Conservation (phyloP, 2,329 filamentous ascomycete species). For the Colletotrichum camelliae region DNA sequence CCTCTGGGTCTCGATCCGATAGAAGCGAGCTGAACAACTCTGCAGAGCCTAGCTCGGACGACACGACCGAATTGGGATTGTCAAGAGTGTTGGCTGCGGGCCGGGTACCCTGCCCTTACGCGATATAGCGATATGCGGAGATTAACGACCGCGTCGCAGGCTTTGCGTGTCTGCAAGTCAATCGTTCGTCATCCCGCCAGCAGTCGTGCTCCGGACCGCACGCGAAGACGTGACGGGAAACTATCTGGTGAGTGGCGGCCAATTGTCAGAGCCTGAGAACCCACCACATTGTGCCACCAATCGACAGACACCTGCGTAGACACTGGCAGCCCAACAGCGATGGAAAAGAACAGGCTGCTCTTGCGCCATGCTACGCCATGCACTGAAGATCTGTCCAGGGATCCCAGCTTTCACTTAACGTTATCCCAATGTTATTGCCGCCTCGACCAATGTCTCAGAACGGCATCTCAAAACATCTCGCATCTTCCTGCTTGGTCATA, state of each 20-base stretch:
- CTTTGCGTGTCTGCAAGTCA: conserved; percentile 5
- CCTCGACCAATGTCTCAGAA: not conserved
- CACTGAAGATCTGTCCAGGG: conserved; percentile 3
- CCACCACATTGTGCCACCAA: not conserved
- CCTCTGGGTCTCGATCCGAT: not conserved
- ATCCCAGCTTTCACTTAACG: not conserved
- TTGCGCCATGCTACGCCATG: not conserved
- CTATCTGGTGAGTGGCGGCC: not conserved
- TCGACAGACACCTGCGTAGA: not conserved
- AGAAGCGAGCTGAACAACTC: conserved; percentile 1
- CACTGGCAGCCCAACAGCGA: not conserved
- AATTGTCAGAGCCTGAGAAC: not conserved
- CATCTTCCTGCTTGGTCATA: not conserved
- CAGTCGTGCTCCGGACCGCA: not conserved
- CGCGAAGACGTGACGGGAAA: conserved; percentile 3
- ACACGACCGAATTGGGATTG: not conserved
- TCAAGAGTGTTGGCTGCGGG: not conserved
- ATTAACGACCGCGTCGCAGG: conserved; percentile 1
- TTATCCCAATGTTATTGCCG: not conserved
- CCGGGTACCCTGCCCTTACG: not conserved
- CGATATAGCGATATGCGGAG: not conserved
- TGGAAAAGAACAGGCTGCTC: not conserved
- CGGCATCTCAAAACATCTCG: not conserved
- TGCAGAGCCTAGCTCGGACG: not conserved
- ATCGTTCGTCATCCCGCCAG: not conserved